Conservation (phyloP, 192 early-diverging fungal genomes). For the Coemansia sp. region DNA sequence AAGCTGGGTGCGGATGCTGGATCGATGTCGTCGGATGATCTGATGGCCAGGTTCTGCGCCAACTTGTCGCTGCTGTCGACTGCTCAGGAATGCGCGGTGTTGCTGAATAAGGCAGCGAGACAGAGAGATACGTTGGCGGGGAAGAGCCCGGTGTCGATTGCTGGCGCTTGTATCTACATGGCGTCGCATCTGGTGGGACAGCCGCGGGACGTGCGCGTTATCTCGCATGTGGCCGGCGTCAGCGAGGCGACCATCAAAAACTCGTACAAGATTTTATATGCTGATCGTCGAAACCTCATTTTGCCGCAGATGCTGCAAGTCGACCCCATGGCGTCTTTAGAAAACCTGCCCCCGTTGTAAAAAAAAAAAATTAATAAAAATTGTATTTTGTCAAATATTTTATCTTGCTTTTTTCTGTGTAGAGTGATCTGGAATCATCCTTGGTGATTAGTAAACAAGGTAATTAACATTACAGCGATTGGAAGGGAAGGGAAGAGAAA, state of each 20-base stretch:
- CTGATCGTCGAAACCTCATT: slow-evolving; percentile 59
- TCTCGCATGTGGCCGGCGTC: slow-evolving; percentile 83
- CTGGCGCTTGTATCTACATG: slow-evolving; percentile 90
- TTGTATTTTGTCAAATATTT: background rate
- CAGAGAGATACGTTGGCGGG: slow-evolving; percentile 86
- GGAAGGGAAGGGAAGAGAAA: too few relatives aligned
- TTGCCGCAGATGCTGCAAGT: slow-evolving; percentile 20
- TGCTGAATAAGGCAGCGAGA: slow-evolving; percentile 69
- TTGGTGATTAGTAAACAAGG: too few relatives aligned
- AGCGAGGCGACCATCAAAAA: slow-evolving; percentile 93
- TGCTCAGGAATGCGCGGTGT: slow-evolving; percentile 70
- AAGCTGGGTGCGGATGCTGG: slow-evolving; percentile 59
- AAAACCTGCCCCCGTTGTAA: slow-evolving; percentile 21
- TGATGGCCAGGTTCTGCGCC: slow-evolving; percentile 80
- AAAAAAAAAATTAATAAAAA: background rate
- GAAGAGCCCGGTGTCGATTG: slow-evolving; percentile 88
- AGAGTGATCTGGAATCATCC: too few relatives aligned
- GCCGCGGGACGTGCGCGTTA: slow-evolving; percentile 69
- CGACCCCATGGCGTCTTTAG: slow-evolving; percentile 20
- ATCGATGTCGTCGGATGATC: slow-evolving; percentile 68
- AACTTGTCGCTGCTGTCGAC: slow-evolving; percentile 67
- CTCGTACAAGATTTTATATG: slow-evolving; percentile 72
- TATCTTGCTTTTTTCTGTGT: too few relatives aligned
- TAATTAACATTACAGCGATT: too few relatives aligned
- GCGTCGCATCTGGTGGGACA: slow-evolving; percentile 70